Evolutionary conservation across 2,329 filamentous ascomycete species (phyloP), one percentile per base, ranked within the genome.

Genomic region (Anthostomella pinea): DNA sequence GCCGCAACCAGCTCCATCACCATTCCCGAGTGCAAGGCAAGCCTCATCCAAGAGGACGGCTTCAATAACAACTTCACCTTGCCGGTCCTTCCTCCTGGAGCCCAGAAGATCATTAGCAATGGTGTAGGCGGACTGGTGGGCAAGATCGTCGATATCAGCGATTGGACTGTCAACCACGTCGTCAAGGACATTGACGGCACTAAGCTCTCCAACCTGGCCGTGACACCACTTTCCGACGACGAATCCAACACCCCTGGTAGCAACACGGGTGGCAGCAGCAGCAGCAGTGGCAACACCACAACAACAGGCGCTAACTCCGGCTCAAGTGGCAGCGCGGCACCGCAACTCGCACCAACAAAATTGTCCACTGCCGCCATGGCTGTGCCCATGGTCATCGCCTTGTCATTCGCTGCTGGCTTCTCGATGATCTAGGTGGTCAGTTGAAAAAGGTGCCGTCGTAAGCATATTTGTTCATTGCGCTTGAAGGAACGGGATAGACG

Each of bases 31-130:
- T 96, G 91, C 70, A 67, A 67, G 45, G 41, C 70, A 20, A 73
- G 69, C 42, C 70, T 95, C 35, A 90, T 96, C 65, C 73, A 69
- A 42, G 69, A 70, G 46, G 66, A 73, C 41, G 75, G 73, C 44
- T 95, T 95, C 71, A 77, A 75, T 64, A 81, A 68, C 61, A 84
- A 87, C 71, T 97, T 95, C 68, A 83, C 81, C 29, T 69, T 95
- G 39, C 90, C 85, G 30, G 65, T 56, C 3, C 70, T 79, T 5
- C 88, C 88, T 9, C 69, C 75, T 4, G 85, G 81, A 48, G 82
- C 81, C 24, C 70, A 81, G 43, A 71, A 76, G 29, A 72, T 95
- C 54, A 91, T 96, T 58, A 71, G 86, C 49, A 79, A 84, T 31
- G 90, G 91, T 45, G 77, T 95, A 42, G 67, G 64, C 31, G 77